A percentile compares a stretch with the other conserved stretches of the same genome.
Evolutionary conservation across 305 asterid genomes (phyloP).

Genomic region (Coffea humblotiana): DNA sequence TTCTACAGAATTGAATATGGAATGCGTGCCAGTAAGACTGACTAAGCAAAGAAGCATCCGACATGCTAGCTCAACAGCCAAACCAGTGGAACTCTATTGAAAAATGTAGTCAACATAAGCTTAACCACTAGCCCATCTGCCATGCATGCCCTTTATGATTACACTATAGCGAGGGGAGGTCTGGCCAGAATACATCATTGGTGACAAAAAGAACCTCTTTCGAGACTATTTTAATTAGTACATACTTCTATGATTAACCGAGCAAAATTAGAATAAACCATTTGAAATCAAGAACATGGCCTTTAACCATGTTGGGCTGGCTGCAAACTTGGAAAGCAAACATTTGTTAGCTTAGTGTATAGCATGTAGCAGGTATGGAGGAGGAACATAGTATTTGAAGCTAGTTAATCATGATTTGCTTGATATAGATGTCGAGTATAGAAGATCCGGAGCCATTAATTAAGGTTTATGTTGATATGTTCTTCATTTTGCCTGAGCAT

Average conservation of each 20-base stretch:
- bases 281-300: not conserved
- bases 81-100: not conserved
- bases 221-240: not conserved
- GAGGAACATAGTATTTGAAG: not conserved
- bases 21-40: not conserved
- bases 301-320: too few relatives aligned
- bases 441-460: too few relatives aligned
- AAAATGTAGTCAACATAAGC: not conserved
- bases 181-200: not conserved
- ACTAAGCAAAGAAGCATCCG: constrained; percentile 2
- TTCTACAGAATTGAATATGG: not conserved
- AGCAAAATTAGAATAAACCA: not conserved
- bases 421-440: too few relatives aligned
- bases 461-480: too few relatives aligned
- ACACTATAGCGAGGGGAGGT: not conserved
- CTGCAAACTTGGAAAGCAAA: not conserved
- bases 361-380: too few relatives aligned
- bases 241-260: not conserved
- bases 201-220: not conserved
- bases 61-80: constrained; percentile 13
- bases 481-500: too few relatives aligned
- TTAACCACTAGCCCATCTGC: not conserved
- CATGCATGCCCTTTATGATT: not conserved
- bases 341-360: too few relatives aligned
- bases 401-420: not conserved